Conservation (phyloP, 306 rosid genomes). For the Quercus agrifolia region DNA sequence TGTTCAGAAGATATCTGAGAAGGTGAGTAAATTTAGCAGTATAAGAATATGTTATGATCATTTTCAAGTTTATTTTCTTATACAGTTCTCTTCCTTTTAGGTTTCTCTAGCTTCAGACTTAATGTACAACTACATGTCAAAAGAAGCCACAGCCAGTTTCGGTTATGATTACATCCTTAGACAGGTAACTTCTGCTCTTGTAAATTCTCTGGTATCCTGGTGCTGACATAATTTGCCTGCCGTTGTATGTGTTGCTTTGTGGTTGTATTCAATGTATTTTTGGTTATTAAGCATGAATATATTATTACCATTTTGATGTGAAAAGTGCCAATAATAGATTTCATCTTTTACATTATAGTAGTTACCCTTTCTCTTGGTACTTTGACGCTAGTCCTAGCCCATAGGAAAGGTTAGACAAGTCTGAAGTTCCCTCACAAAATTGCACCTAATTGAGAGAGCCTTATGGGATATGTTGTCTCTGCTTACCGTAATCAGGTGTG, state of each 20-base stretch:
- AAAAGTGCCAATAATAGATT: background rate
- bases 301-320: background rate
- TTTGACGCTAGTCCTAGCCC: background rate
- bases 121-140: slow-evolving; percentile 59
- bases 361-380: background rate
- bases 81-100: slow-evolving; percentile 18
- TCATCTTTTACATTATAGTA: background rate
- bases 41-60: background rate
- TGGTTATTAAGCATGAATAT: background rate
- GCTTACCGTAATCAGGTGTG: background rate
- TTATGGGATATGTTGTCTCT: background rate
- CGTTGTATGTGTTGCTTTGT: background rate
- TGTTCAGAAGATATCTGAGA: slow-evolving; percentile 57
- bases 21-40: slow-evolving; percentile 31
- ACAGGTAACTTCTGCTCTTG: slow-evolving; percentile 31
- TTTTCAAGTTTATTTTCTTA: background rate
- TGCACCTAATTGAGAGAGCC: background rate
- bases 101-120: slow-evolving; percentile 63
- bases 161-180: slow-evolving; percentile 66
- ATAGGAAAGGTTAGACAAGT: background rate
- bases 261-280: background rate
- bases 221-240: background rate
- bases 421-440: background rate
- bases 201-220: background rate
- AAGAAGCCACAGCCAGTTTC: slow-evolving; percentile 50